Base-by-base conservation (phyloP, 129 eudicot genomes). In the Mikania micrantha region DNA sequence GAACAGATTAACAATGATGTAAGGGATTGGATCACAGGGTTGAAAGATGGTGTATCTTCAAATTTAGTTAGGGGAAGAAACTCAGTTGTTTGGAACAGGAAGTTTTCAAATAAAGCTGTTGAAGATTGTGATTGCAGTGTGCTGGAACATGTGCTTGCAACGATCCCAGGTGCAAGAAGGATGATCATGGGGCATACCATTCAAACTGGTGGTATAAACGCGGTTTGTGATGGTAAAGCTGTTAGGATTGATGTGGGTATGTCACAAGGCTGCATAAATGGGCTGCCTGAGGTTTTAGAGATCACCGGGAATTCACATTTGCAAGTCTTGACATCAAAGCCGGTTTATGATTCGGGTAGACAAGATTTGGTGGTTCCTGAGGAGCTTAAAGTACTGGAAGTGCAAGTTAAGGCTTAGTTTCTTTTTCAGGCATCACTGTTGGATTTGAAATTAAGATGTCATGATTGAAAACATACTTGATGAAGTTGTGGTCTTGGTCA, bases 161-260 rank as follows among this genome's bases (percentile, higher is more conserved):
- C 91, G 0, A 88, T 93, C 63, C 98, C 95, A 0, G 98, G 98
- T 44, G 92, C 80, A 12, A 86, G 66, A 85, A 84, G 98, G 88
- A 64, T 93, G 92, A 82, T 93, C 15, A 82, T 93, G 95, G 98
- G 98, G 40, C 98, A 93, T 76, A 88, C 95, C 1, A 93, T 93
- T 74, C 98, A 93, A 69, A 78, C 41, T 59, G 50, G 54, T 39
- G 98, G 96, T 9, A 88, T 93, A 54, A 93, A 81, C 54, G 83
- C 79, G 9, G 89, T 56, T 57, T 93, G 96, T 72, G 77, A 67
- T 49, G 67, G 77, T 17, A 62, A 67, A 63, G 96, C 92, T 0
- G 78, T 93, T 11, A 80, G 98, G 60, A 85, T 93, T 50, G 98
- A 93, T 71, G 98, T 93, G 68, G 98, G 98, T 20, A 74, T 93